Evolutionary conservation across 352 stramenopile species (phyloP).

Genomic region (Globisporangium viniferum): DNA sequence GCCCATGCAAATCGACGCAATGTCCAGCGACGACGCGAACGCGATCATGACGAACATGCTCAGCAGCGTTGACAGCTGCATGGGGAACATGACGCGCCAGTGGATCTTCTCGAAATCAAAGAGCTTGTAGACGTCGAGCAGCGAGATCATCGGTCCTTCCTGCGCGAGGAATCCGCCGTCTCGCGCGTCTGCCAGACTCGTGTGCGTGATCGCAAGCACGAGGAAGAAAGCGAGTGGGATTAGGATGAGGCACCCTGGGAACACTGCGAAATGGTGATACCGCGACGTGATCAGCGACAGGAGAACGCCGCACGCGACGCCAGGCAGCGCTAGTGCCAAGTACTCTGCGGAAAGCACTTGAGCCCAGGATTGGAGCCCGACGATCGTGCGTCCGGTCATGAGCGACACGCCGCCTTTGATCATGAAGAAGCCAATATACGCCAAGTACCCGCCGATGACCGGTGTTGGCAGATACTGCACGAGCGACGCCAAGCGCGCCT

Average conservation of each 20-base stretch:
- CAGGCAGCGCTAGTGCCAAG: slow-evolving; percentile 78
- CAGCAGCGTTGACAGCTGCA: slow-evolving; percentile 64
- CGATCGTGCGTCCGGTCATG: slow-evolving; percentile 79
- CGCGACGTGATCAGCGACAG: slow-evolving; percentile 70
- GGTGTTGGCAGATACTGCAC: slow-evolving; percentile 95
- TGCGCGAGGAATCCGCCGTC: slow-evolving; percentile 80
- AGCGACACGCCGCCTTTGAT: slow-evolving; percentile 87
- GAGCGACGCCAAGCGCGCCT: slow-evolving; percentile 87
- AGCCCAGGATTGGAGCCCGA: slow-evolving; percentile 60
- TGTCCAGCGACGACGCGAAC: slow-evolving; percentile 93
- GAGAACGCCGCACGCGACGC: slow-evolving; percentile 61
- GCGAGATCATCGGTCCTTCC: slow-evolving; percentile 24
- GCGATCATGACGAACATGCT: slow-evolving; percentile 95
- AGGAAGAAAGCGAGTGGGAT: slow-evolving; percentile 87
- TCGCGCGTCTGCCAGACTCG: slow-evolving; percentile 86
- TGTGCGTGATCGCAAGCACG: slow-evolving; percentile 59
- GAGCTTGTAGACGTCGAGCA: slow-evolving; percentile 53
- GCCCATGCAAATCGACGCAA: slow-evolving; percentile 94
- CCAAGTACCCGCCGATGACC: slow-evolving; percentile 96
- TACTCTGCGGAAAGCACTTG: slow-evolving; percentile 51
- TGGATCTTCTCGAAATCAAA: slow-evolving; percentile 75
- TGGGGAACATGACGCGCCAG: slow-evolving; percentile 71
- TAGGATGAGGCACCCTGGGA: slow-evolving; percentile 47
- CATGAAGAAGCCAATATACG: slow-evolving; percentile 96
- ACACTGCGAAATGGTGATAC: slow-evolving; percentile 64